A percentile compares a stretch with the other conserved stretches of the same genome.
Evolutionary conservation across 2,329 filamentous ascomycete species (phyloP).

Genomic region (Xylariaceae sp.): DNA sequence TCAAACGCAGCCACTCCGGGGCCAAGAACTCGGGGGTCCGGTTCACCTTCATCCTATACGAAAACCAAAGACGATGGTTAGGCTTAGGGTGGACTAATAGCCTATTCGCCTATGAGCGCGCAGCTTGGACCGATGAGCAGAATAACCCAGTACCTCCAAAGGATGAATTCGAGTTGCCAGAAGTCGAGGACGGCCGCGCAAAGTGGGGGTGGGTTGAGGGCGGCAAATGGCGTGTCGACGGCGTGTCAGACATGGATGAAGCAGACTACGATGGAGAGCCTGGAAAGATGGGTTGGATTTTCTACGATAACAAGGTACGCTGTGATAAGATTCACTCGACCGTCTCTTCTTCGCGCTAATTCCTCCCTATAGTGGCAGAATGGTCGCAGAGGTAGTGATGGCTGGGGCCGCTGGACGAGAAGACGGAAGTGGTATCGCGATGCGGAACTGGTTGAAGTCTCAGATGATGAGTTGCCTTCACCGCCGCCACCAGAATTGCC

Average conservation of each 20-base stretch:
- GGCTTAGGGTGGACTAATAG: conserved; percentile 94
- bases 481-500: conserved; percentile 39
- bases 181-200: conserved; percentile 64
- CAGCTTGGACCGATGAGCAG: conserved; percentile 95
- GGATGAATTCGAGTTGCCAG: conserved; percentile 70
- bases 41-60: conserved; percentile 95
- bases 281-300: conserved; percentile 86
- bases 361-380: conserved; percentile 75
- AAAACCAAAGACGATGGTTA: conserved; percentile 95
- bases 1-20: conserved; percentile 48
- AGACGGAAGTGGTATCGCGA: conserved; percentile 96
- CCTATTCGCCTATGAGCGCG: conserved; percentile 87
- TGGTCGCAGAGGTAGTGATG: conserved; percentile 82
- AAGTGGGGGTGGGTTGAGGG: conserved; percentile 83
- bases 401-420: conserved; percentile 93
- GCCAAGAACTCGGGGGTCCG: conserved; percentile 79
- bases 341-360: conserved; percentile 10
- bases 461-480: conserved; percentile 40
- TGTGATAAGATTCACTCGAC: not conserved
- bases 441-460: conserved; percentile 87
- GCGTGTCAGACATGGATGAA: conserved; percentile 61
- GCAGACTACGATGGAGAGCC: conserved; percentile 64
- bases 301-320: conserved; percentile 93
- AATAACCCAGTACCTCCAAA: conserved; percentile 79
- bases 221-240: conserved; percentile 87